Percentiles rank a stretch among this genome's conserved stretches.
Conservation (phyloP, 2,329 filamentous ascomycete genomes). For the Mollisia scopiformis region DNA sequence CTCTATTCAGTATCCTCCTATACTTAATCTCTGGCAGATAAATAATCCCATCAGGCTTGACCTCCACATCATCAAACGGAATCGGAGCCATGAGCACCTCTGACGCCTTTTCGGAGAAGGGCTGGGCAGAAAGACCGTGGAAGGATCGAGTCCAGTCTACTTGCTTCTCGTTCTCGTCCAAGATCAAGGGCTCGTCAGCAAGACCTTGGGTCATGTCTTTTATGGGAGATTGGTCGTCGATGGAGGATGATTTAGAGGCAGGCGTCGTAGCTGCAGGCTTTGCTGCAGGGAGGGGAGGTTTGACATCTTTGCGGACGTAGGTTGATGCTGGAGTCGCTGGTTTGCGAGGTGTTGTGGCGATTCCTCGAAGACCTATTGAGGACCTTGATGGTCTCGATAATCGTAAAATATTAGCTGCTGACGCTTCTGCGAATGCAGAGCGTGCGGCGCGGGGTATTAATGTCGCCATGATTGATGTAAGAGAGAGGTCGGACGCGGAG, state of each 20-base stretch:
- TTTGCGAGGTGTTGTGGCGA: constrained; percentile 12
- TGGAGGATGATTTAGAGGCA: constrained; percentile 39
- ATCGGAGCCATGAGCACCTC: constrained; percentile 66
- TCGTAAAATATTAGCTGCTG: constrained; percentile 11
- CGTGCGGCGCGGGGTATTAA: constrained; percentile 28
- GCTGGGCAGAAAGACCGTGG: constrained; percentile 65
- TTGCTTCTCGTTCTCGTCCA: constrained; percentile 51
- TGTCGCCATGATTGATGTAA: constrained; percentile 23
- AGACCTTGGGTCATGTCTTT: constrained; percentile 51
- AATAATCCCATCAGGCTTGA: constrained; percentile 96
- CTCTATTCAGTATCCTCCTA: constrained; percentile 82
- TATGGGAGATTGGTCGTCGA: constrained; percentile 43
- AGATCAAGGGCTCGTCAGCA: constrained; percentile 50
- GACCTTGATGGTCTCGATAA: constrained; percentile 7
- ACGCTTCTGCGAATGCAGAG: constrained; percentile 22
- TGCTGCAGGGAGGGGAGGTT: no score
- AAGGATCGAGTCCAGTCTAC: constrained; percentile 78
- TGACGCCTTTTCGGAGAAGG: constrained; percentile 67
- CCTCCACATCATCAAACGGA: constrained; percentile 78
- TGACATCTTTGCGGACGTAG: constrained; percentile 26
- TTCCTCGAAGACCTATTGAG: not conserved
- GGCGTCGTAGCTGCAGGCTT: constrained; percentile 11
- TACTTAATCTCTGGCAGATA: constrained; percentile 99
- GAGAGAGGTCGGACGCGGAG: constrained; percentile 18
- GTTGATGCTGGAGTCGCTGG: constrained; percentile 30